Percentiles rank a stretch among this genome's conserved stretches.
phyloP scores from a whole-genome alignment of 2,329 filamentous ascomycete species.

The Pestalotiopsis sp. region DNA sequence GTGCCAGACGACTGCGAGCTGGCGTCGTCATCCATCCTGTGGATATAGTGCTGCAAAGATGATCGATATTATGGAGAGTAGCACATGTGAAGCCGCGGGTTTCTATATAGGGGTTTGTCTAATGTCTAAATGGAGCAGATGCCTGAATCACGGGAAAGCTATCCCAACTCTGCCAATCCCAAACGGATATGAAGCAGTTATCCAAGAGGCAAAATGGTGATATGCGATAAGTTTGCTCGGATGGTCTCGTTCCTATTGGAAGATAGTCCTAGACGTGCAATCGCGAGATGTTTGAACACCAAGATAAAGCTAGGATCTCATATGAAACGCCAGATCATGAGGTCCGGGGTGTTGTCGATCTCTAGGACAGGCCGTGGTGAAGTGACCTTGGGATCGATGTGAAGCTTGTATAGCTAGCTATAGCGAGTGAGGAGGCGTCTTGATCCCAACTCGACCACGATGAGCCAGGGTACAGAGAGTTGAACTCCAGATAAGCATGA shows the following conservation, averaged over 20 bases:
- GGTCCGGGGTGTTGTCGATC: slow-evolving; percentile 1
- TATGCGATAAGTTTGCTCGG: slow-evolving; percentile 12
- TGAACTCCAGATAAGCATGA: slow-evolving; percentile 8
- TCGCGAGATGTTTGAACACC: background rate
- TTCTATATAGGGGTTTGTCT: slow-evolving; percentile 23
- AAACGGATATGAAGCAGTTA: slow-evolving; percentile 24
- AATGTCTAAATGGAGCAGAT: slow-evolving; percentile 14
- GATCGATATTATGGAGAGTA: slow-evolving; percentile 21
- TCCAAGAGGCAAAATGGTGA: background rate
- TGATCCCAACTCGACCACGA: background rate
- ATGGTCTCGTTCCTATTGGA: slow-evolving; percentile 2
- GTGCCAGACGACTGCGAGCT: slow-evolving; percentile 37
- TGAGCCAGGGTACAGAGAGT: background rate
- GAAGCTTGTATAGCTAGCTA: background rate
- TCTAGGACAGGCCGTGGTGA: background rate
- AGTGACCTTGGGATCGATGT: background rate
- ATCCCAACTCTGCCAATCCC: slow-evolving; percentile 19
- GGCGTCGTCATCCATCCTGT: slow-evolving; percentile 32
- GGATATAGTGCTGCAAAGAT: slow-evolving; percentile 16
- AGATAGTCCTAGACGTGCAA: background rate
- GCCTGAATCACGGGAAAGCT: background rate
- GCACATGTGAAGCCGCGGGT: slow-evolving; percentile 12
- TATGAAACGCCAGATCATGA: background rate
- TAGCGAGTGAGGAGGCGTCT: background rate
- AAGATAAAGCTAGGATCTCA: slow-evolving; percentile 1